Percentiles rank a stretch among this genome's conserved stretches.
Evolutionary conservation across 2,329 filamentous ascomycete species (phyloP).

Genomic region (Daldinia sp.): DNA sequence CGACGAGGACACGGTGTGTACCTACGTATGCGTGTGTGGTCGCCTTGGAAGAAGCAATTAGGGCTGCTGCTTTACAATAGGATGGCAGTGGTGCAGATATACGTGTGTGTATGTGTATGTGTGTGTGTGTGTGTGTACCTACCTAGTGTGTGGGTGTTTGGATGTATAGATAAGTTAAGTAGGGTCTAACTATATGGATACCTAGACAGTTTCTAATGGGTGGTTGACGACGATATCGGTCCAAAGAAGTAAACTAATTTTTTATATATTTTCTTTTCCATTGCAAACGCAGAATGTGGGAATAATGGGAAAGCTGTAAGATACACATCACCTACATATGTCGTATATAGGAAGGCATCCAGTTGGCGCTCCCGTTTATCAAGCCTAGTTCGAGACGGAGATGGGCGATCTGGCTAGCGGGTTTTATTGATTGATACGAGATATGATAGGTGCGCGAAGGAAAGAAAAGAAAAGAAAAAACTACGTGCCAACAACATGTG

Average conservation of each 20-base stretch:
- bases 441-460: background rate
- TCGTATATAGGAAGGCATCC: constrained; percentile 1
- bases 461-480: too few relatives aligned
- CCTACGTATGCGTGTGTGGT: too few relatives aligned
- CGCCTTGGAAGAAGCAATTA: constrained; percentile 22
- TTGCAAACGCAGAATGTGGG: constrained; percentile 7
- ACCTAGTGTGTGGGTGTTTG: too few relatives aligned
- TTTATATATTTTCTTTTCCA: constrained; percentile 2
- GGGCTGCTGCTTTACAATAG: background rate
- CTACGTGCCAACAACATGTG: constrained; percentile 1
- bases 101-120: background rate
- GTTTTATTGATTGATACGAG: constrained; percentile 1
- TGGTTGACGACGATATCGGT: background rate
- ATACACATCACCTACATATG: constrained; percentile 3
- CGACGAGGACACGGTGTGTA: background rate
- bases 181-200: constrained; percentile 11
- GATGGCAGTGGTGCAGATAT: background rate
- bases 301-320: constrained; percentile 3
- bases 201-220: background rate
- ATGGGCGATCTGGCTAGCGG: background rate
- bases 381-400: background rate
- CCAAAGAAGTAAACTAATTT: constrained; percentile 4
- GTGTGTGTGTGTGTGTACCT: too few relatives aligned
- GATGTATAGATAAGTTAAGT: too few relatives aligned
- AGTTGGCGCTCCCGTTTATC: background rate